Percentiles rank a stretch among this genome's conserved stretches.
Conservation (phyloP, 495 filamentous ascomycete species). For the Xylaria palmicola region DNA sequence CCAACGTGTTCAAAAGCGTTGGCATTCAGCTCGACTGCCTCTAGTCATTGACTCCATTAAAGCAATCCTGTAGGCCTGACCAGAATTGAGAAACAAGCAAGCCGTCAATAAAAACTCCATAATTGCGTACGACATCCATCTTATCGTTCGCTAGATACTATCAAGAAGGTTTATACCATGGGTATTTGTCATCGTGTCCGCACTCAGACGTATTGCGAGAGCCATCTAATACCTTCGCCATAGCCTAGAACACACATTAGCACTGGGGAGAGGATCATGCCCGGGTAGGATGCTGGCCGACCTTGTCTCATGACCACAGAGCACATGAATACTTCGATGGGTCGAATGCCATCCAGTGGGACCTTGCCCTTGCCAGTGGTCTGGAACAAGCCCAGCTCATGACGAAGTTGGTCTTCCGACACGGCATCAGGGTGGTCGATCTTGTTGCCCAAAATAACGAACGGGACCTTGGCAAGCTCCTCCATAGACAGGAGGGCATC, state of each 20-base stretch:
- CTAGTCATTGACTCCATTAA: conserved; percentile 37
- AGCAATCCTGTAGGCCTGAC: conserved; percentile 33
- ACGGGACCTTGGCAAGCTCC: conserved; percentile 88
- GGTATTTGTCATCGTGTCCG: neutral
- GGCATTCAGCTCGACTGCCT: conserved; percentile 31
- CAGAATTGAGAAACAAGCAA: conserved; percentile 27
- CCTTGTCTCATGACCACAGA: conserved; percentile 97
- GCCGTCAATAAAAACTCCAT: conserved; percentile 24
- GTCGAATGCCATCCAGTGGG: conserved; percentile 87
- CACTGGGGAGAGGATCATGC: neutral
- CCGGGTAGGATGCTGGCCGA: conserved; percentile 38
- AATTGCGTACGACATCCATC: conserved; percentile 14
- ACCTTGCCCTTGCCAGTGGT: conserved; percentile 98
- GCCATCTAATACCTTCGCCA: conserved; percentile 76
- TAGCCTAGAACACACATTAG: conserved; percentile 49
- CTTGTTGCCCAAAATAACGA: conserved; percentile 95
- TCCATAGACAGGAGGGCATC: conserved; percentile 94
- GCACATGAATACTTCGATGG: conserved; percentile 99
- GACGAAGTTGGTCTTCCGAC: conserved; percentile 88
- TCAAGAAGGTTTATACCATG: neutral
- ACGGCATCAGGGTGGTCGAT: conserved; percentile 97
- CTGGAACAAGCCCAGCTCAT: conserved; percentile 88
- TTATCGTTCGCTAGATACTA: neutral
- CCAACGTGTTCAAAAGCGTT: conserved; percentile 7
- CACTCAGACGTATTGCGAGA: conserved; percentile 71